Evolutionary conservation across 257 asterid species (phyloP).

Genomic region (Jasminum sambac): DNA sequence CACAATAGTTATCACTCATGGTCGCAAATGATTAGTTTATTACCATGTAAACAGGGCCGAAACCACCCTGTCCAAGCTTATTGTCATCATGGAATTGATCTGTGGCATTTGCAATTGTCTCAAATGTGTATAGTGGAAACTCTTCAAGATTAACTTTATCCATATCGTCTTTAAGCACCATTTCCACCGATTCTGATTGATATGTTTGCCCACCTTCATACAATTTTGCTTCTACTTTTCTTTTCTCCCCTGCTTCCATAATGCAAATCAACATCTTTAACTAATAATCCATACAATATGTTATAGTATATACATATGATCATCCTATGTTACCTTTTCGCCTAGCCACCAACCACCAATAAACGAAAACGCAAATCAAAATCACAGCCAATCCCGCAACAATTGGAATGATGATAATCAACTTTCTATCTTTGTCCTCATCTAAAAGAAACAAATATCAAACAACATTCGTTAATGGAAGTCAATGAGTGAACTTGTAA

Average conservation of each 20-base stretch:
- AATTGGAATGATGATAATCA: conserved; percentile 14
- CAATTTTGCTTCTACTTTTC: conserved; percentile 10
- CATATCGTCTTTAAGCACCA: conserved; percentile 20
- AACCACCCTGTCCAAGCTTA: conserved; percentile 43
- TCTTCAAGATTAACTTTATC: conserved; percentile 28
- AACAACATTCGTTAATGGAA: background rate
- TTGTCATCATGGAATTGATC: conserved; percentile 22
- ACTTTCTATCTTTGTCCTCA: conserved; percentile 17
- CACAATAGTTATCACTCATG: too few relatives aligned
- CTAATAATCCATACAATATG: background rate
- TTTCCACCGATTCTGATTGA: conserved; percentile 9
- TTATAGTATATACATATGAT: background rate
- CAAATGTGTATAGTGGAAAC: conserved; percentile 36
- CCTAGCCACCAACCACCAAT: conserved; percentile 28
- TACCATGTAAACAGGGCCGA: conserved; percentile 45
- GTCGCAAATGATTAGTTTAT: background rate
- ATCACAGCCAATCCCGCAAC: conserved; percentile 21
- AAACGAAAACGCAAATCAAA: conserved; percentile 18
- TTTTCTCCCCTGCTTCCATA: background rate
- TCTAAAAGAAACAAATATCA: background rate
- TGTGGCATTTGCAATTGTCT: conserved; percentile 37
- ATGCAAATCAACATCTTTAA: background rate
- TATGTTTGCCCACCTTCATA: conserved; percentile 26
- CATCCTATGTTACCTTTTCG: conserved; percentile 12
- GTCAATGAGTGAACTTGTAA: too few relatives aligned